These are phyloP conservation scores for Lizonia empirigonia DNA, from an alignment of 2,329 filamentous ascomycete species.

Conservation along the genomic window DNA sequence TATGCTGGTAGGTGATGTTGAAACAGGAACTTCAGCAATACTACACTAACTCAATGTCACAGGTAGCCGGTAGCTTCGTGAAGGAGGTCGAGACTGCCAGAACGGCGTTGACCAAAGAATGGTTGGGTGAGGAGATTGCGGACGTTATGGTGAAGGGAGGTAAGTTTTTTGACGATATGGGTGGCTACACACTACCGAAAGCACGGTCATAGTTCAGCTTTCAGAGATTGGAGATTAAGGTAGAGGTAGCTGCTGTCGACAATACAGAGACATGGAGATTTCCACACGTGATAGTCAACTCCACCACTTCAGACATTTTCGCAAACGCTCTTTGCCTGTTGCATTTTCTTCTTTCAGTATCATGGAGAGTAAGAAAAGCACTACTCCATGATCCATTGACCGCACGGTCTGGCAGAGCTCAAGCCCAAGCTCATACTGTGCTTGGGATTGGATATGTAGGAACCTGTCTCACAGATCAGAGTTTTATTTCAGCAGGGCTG, in stretches of 20 bases:
- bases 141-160: constrained; percentile 40
- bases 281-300: not conserved
- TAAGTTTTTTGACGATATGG: constrained; percentile 44
- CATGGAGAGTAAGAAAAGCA: too few relatives aligned
- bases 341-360: too few relatives aligned
- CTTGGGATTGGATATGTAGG: too few relatives aligned
- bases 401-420: too few relatives aligned
- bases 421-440: too few relatives aligned
- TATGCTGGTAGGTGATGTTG: constrained; percentile 29
- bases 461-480: too few relatives aligned
- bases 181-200: constrained; percentile 45
- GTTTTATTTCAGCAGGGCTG: too few relatives aligned
- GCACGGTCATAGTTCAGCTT: constrained; percentile 14
- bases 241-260: not conserved
- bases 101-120: constrained; percentile 32
- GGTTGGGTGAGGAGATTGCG: constrained; percentile 45
- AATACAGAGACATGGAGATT: not conserved
- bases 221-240: not conserved
- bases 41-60: not conserved
- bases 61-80: constrained; percentile 38
- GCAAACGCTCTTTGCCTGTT: too few relatives aligned
- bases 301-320: too few relatives aligned
- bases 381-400: too few relatives aligned
- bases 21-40: not conserved
- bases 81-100: constrained; percentile 41